Evolutionary conservation across 2,329 filamentous ascomycete species (phyloP).

Genomic region (Clarireedia homoeocarpa): DNA sequence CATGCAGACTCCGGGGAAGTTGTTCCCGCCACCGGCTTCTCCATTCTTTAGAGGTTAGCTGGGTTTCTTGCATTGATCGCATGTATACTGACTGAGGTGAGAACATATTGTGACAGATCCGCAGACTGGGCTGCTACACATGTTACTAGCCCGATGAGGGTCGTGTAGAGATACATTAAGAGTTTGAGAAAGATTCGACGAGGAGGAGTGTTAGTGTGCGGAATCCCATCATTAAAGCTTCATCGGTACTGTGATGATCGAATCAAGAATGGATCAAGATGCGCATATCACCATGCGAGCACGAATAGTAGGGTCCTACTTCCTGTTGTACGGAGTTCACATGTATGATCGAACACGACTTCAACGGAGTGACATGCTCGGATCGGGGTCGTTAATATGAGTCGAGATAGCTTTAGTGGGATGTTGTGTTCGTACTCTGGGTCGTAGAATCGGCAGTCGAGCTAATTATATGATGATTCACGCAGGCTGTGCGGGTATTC

Average conservation of each 20-base stretch:
- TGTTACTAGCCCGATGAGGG: neutral
- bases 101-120: conserved; percentile 9
- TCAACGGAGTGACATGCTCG: too few species aligned
- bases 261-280: too few species aligned
- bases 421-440: too few species aligned
- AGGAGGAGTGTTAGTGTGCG: neutral
- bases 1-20: conserved; percentile 12
- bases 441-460: too few species aligned
- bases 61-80: neutral
- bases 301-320: too few species aligned
- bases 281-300: too few species aligned
- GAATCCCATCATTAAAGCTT: neutral
- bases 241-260: neutral
- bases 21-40: conserved; percentile 9
- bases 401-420: too few species aligned
- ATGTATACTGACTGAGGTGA: conserved; percentile 5
- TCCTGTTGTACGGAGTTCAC: too few species aligned
- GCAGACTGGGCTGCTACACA: neutral
- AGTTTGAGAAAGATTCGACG: neutral
- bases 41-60: conserved; percentile 1
- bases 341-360: too few species aligned
- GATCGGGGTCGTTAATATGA: too few species aligned
- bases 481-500: too few species aligned
- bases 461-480: too few species aligned
- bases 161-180: neutral